Evolutionary conservation across 2,329 filamentous ascomycete species (phyloP), one percentile per base, ranked within the genome.

Genomic region (Cladobotryum mycophilum): DNA sequence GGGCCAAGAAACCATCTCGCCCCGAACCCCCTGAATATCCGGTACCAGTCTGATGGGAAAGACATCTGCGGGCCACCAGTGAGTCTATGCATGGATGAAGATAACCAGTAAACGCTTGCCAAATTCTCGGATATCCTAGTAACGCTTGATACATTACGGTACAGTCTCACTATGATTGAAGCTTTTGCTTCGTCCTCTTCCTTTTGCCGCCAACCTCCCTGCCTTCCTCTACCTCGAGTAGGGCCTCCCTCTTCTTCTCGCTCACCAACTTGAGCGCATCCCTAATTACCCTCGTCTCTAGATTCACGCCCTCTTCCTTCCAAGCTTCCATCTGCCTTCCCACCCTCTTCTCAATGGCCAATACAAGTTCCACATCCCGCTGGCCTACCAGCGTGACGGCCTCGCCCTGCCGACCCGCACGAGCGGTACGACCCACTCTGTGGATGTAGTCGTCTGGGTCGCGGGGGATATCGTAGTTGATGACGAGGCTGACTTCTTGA

Each of bases 401-500:
- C 57, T 90, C 85, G 61, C 93, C 93, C 48, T 76, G 78, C 41
- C 90, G 81, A 0, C 93, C 93, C 0, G 93, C 93, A 79, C 93
- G 85, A 3, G 93, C 93, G 12, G 93, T 99, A 70, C 93, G 86
- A 67, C 93, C 93, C 46, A 96, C 92, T 12, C 93, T 84, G 72
- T 99, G 93, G 58, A 99, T 93, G 67, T 99, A 99, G 69, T 96
- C 92, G 66, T 96, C 91, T 3, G 92, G 89, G 64, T 96, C 89
- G n/a, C 92, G 84, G 0, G 93, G 93, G 1, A 99, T 82, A 65
- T 99, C 93, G 69, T 91, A 99, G 70, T 99, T 97, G 64, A 99
- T 74, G 2, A 99, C 93, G 14, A 97, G 71, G 49, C 81, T 85
- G 6, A 97, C 92, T 58, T 90, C 88, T 1, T 92, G 92, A 55